These are phyloP conservation scores for Penicillium silybi DNA, from an alignment of 495 filamentous ascomycete species.

Conservation along the genomic window DNA sequence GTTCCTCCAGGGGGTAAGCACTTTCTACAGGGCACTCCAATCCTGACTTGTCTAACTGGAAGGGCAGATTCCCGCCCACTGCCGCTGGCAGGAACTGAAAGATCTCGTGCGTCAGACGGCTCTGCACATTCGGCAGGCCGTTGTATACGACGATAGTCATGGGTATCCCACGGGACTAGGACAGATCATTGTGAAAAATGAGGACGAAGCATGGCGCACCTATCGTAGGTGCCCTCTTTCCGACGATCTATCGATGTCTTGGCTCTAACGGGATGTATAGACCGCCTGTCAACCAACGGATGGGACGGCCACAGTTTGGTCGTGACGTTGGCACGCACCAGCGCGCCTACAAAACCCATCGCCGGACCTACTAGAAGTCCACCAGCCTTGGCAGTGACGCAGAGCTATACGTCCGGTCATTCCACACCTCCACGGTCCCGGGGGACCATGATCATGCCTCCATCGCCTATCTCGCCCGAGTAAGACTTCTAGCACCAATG, in stretches of 20 bases:
- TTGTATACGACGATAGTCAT: slow-evolving; percentile 46
- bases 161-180: slow-evolving; percentile 44
- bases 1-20: slow-evolving; percentile 44
- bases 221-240: slow-evolving; percentile 31
- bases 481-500: slow-evolving; percentile 13
- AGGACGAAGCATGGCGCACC: slow-evolving; percentile 47
- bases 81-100: slow-evolving; percentile 49
- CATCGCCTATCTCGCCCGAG: slow-evolving; percentile 40
- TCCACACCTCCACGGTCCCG: slow-evolving; percentile 32
- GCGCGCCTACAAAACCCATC: slow-evolving; percentile 40
- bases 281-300: slow-evolving; percentile 40
- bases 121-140: slow-evolving; percentile 45
- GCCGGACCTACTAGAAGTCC: slow-evolving; percentile 44
- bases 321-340: slow-evolving; percentile 43
- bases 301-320: slow-evolving; percentile 46
- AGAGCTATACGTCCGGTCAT: slow-evolving; percentile 30
- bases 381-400: slow-evolving; percentile 25
- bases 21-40: background rate
- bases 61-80: slow-evolving; percentile 41
- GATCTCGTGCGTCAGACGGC: slow-evolving; percentile 46
- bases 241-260: background rate
- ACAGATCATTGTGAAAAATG: slow-evolving; percentile 48
- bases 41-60: background rate
- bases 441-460: slow-evolving; percentile 30
- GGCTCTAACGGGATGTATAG: slow-evolving; percentile 20